These are phyloP conservation scores for Dacryopinax spathularia DNA, from an alignment of 768 basidiomycete genomes.

Conservation along the genomic window DNA sequence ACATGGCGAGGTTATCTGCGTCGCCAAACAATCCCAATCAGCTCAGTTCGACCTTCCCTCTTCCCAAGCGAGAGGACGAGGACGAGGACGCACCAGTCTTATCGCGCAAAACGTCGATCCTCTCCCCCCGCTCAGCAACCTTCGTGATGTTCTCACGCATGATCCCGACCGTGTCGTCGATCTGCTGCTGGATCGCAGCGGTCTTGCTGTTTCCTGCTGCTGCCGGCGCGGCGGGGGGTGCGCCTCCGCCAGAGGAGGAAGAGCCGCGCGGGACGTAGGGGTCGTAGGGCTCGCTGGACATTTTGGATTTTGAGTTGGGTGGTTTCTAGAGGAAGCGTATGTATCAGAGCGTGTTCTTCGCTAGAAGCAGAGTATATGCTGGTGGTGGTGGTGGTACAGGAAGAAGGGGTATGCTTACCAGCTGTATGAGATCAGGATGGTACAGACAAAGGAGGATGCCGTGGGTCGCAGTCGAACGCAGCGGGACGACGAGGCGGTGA, in stretches of 20 bases:
- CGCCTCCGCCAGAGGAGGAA: slow-evolving; percentile 42
- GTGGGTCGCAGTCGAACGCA: no score
- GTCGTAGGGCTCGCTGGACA: slow-evolving; percentile 70
- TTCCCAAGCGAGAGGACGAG: neutral
- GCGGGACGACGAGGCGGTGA: no score
- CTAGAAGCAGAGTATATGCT: neutral
- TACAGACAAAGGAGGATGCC: no score
- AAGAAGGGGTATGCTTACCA: no score
- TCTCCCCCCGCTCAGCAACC: slow-evolving; percentile 88
- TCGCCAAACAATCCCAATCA: neutral
- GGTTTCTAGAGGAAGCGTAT: neutral
- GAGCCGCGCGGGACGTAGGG: slow-evolving; percentile 88
- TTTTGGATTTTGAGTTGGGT: neutral
- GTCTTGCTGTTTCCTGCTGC: slow-evolving; percentile 57
- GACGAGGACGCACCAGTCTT: slow-evolving; percentile 72
- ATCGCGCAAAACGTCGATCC: slow-evolving; percentile 86
- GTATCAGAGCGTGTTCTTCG: neutral
- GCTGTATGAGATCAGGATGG: no score
- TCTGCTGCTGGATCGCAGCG: slow-evolving; percentile 82
- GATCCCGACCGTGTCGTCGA: slow-evolving; percentile 90
- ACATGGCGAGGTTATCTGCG: slow-evolving; percentile 90
- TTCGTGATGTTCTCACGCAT: slow-evolving; percentile 98
- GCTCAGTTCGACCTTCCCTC: neutral
- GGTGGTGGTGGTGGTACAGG: neutral
- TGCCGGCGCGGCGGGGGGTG: slow-evolving; percentile 23